These are phyloP conservation scores for Pneumocystis sp. DNA, from an alignment of 1,139 yeast species.

Conservation along the genomic window DNA sequence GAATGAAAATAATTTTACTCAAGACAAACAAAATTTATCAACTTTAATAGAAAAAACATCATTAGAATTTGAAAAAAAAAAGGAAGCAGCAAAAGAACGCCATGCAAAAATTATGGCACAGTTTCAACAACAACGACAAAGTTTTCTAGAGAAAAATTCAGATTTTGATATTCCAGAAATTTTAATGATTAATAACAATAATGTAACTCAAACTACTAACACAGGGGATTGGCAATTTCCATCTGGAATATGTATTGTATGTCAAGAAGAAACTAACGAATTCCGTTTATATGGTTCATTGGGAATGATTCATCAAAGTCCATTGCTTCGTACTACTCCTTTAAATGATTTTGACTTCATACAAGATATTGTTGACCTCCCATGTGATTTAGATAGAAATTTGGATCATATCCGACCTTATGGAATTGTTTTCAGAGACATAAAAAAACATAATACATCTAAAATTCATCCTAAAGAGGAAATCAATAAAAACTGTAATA, in stretches of 20 bases:
- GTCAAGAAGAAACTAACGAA: constrained; percentile 64
- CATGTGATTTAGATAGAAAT: constrained; percentile 22
- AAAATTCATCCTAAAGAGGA: neutral
- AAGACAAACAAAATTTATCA: neutral
- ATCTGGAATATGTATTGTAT: constrained; percentile 66
- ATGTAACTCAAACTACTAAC: constrained; percentile 4
- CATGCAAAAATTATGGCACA: constrained; percentile 62
- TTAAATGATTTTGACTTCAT: constrained; percentile 53
- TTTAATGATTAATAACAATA: constrained; percentile 18
- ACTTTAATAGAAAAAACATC: neutral
- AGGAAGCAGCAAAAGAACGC: constrained; percentile 54
- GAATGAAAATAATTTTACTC: neutral
- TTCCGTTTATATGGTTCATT: constrained; percentile 67
- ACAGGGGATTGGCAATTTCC: constrained; percentile 56
- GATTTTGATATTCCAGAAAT: constrained; percentile 21
- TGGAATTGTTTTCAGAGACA: constrained; percentile 14
- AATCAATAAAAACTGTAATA: neutral
- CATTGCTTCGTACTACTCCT: constrained; percentile 51
- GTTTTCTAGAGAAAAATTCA: constrained; percentile 36
- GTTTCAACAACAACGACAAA: constrained; percentile 60
- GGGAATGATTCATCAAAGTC: constrained; percentile 42
- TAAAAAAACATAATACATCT: constrained; percentile 11
- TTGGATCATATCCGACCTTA: constrained; percentile 15
- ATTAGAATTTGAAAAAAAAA: constrained; percentile 39
- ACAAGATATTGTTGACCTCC: constrained; percentile 26